These are phyloP conservation scores for Aspergillus sp. DNA, from an alignment of 2,329 filamentous ascomycete species.

Conservation along the genomic window DNA sequence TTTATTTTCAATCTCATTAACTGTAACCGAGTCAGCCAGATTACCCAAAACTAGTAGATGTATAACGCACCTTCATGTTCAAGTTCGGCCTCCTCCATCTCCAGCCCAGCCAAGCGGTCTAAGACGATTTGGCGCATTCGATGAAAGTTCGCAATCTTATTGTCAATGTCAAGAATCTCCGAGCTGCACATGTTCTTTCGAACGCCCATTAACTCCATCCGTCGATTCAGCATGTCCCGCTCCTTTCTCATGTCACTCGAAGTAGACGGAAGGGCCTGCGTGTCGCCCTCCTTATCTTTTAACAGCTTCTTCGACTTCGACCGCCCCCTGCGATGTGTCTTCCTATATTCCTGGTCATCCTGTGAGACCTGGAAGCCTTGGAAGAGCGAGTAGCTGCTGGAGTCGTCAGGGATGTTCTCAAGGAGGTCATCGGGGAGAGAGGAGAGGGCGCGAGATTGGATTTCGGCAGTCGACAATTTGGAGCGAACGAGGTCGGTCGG, in stretches of 20 bases:
- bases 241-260: slow-evolving; percentile 77
- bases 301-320: slow-evolving; percentile 77
- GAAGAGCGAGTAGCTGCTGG: slow-evolving; percentile 87
- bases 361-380: slow-evolving; percentile 92
- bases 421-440: slow-evolving; percentile 89
- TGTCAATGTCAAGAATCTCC: slow-evolving; percentile 95
- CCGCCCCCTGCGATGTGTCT: slow-evolving; percentile 65
- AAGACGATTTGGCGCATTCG: slow-evolving; percentile 91
- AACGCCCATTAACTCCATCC: slow-evolving; percentile 85
- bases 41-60: background rate
- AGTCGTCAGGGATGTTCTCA: slow-evolving; percentile 80
- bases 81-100: slow-evolving; percentile 85
- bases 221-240: slow-evolving; percentile 74
- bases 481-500: slow-evolving; percentile 93
- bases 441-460: slow-evolving; percentile 87
- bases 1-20: slow-evolving; percentile 61
- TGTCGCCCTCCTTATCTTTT: slow-evolving; percentile 56
- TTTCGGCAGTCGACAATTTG: slow-evolving; percentile 85
- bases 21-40: slow-evolving; percentile 25
- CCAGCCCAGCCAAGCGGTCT: slow-evolving; percentile 78
- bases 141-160: slow-evolving; percentile 89
- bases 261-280: slow-evolving; percentile 54
- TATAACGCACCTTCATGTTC: slow-evolving; percentile 76
- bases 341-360: slow-evolving; percentile 61
- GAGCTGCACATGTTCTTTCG: slow-evolving; percentile 97